phyloP scores from a whole-genome alignment of 2,329 filamentous ascomycete species.

The Leptodontidium sp. region DNA sequence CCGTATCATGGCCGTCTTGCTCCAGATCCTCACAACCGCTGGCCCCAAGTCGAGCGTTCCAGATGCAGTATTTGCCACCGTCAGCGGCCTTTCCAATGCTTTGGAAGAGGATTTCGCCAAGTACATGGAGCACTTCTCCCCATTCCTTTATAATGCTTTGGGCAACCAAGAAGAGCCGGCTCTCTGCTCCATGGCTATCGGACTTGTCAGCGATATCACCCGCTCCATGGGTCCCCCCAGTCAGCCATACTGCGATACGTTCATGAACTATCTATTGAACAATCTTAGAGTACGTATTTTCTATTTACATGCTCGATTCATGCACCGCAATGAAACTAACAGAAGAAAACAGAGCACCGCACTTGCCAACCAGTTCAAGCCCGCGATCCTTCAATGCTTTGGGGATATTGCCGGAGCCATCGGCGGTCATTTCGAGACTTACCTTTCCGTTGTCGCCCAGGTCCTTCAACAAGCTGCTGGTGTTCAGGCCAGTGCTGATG shows the following conservation, averaged over 20 bases:
- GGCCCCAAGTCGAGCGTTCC: slow-evolving; percentile 91
- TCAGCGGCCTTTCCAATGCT: slow-evolving; percentile 90
- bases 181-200: slow-evolving; percentile 96
- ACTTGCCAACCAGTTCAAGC: slow-evolving; percentile 97
- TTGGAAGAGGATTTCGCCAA: slow-evolving; percentile 93
- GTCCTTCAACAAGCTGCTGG: slow-evolving; percentile 92
- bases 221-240: slow-evolving; percentile 89
- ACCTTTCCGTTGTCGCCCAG: slow-evolving; percentile 89
- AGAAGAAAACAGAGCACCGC: slow-evolving; percentile 69
- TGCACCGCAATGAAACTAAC: slow-evolving; percentile 46
- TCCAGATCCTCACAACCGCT: slow-evolving; percentile 80
- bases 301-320: slow-evolving; percentile 2
- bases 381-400: slow-evolving; percentile 96
- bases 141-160: slow-evolving; percentile 92
- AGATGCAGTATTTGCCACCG: slow-evolving; percentile 90
- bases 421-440: slow-evolving; percentile 88
- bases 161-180: slow-evolving; percentile 95
- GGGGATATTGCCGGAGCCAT: slow-evolving; percentile 98
- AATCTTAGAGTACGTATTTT: slow-evolving; percentile 75
- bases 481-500: slow-evolving; percentile 80
- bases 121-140: slow-evolving; percentile 96
- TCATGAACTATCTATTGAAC: slow-evolving; percentile 97
- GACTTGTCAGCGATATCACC: slow-evolving; percentile 94
- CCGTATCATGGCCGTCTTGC: slow-evolving; percentile 88
- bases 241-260: slow-evolving; percentile 93